Evolutionary conservation across 257 asterid species (phyloP), one percentile per base, ranked within the genome.

Genomic region (Penstemon davidsonii): DNA sequence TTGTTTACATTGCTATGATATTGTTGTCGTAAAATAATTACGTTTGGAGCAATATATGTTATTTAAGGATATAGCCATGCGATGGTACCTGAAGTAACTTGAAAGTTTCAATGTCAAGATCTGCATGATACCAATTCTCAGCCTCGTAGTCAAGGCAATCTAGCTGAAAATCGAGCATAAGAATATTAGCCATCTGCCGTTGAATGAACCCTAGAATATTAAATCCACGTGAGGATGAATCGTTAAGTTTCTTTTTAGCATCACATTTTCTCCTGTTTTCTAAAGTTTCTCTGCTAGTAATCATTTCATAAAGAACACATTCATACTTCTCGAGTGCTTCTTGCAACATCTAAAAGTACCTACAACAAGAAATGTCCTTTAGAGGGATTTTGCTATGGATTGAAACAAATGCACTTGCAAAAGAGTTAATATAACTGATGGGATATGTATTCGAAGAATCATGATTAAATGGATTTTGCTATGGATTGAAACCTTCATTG

Each of bases 291-390:
- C 89, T 83, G 78, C 96, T 90, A 42, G 96, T 91, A 52, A 93
- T 97, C 99, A 93, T 93, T 82, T 93, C 97, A 77, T 90, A 93
- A 62, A 93, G 97, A 79, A 93, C 86, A 72, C 99, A 90, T 71
- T 93, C 97, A 59, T 88, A 88, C 43, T 69, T 53, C 66, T 84
- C 90, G 10, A 93, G 96, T 76, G 76, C 85, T 68, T 83, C 76
- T 72, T 93, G 96, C 49, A 93, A 79, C 39, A 91, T 81, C 0
- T 81, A 63, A 39, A 94, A 94, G 80, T 94, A 94, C 84, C 99
- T 94, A 85, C 58, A 73, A 54, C 73, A 37, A 68, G 67, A 74
- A 5, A 71, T 15, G 55, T 42, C 40, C 11, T 6, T 57, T 44
- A 57, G 79, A 66, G 15, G 36, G 62, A 36, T 41, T 8, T 10